phyloP scores from a whole-genome alignment of 1,284 basidiomycete species.

The Cutaneotrichosporon daszewskae region DNA sequence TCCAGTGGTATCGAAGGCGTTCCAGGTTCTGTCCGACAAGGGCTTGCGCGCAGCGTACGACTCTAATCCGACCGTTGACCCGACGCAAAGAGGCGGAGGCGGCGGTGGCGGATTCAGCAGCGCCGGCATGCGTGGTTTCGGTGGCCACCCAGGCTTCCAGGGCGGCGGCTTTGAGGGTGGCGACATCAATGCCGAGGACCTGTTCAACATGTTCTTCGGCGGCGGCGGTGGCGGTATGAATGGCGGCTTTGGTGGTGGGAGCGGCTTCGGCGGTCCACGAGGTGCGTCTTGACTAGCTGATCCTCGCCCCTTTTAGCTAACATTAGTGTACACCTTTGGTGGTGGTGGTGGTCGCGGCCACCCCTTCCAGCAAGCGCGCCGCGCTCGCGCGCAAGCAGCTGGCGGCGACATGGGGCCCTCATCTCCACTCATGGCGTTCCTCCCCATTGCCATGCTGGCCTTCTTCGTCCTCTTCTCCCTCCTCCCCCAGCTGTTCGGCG shows the following conservation, averaged over 20 bases:
- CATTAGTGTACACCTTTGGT: constrained; percentile 48
- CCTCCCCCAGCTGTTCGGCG: constrained; percentile 66
- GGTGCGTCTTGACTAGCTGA: constrained; percentile 19
- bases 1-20: constrained; percentile 95
- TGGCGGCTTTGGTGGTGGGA: constrained; percentile 49
- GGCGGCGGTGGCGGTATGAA: constrained; percentile 61
- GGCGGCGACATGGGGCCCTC: constrained; percentile 51
- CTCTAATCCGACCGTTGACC: constrained; percentile 75
- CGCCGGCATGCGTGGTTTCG: constrained; percentile 39
- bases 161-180: constrained; percentile 59
- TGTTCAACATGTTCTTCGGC: constrained; percentile 99
- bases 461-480: constrained; percentile 78
- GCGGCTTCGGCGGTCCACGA: constrained; percentile 53
- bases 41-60: constrained; percentile 90
- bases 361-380: not conserved
- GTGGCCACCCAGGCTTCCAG: constrained; percentile 49
- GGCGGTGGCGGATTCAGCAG: constrained; percentile 58
- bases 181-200: constrained; percentile 88
- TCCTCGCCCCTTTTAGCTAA: no score
- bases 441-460: constrained; percentile 79
- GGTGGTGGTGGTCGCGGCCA: constrained; percentile 11
- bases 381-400: constrained; percentile 17
- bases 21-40: constrained; percentile 87
- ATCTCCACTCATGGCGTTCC: constrained; percentile 70
- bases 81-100: constrained; percentile 67